Evolutionary conservation across 345 rosid genomes (phyloP), one percentile per base, ranked within the genome.

Genomic region (Clarkia xantiana): DNA sequence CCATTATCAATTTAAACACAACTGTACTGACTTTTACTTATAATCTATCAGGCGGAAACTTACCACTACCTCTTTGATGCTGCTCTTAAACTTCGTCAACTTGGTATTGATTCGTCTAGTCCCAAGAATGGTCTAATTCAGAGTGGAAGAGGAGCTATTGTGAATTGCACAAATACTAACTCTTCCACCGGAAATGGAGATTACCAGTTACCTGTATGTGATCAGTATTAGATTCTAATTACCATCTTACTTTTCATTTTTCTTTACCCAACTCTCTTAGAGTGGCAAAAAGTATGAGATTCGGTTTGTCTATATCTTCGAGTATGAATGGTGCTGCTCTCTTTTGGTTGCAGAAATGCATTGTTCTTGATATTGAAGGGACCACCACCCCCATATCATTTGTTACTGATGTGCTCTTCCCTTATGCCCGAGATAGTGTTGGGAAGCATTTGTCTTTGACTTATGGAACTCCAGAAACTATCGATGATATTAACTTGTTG

Each of bases 281-380:
- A 29, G 36, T 1, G 36, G 36, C 36, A 29, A 29, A 29, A 29
- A 10, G 36, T 29, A 0, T 29, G 36, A 29, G 36, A 29, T 29
- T 29, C 9, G 36, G 5, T 29, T 29, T 29, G 36, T 29, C 41
- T 48, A 0, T 14, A 49, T 13, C 15, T 14, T 49, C 14, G 3
- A n/a, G 5, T 3, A 47, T 14, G n/a, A 18, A 14, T 46, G 53
- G 42, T 48, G 51, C 34, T 42, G 29, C 65, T 54, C 29, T 54
- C 47, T 22, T 51, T 7, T 51, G 69, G 54, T 65, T 60, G 71
- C 86, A 87, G 99, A 66, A 60, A 49, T 91, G 73, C 68, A 58
- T 91, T 68, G 81, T 91, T 63, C 96, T 91, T 41, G 99, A 87
- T 71, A 87, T 87, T 36, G 99, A 87, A 74, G 99, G 99, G 62